These are phyloP conservation scores for Euphrasia arctica DNA, from an alignment of 305 asterid species.

Conservation along the genomic window DNA sequence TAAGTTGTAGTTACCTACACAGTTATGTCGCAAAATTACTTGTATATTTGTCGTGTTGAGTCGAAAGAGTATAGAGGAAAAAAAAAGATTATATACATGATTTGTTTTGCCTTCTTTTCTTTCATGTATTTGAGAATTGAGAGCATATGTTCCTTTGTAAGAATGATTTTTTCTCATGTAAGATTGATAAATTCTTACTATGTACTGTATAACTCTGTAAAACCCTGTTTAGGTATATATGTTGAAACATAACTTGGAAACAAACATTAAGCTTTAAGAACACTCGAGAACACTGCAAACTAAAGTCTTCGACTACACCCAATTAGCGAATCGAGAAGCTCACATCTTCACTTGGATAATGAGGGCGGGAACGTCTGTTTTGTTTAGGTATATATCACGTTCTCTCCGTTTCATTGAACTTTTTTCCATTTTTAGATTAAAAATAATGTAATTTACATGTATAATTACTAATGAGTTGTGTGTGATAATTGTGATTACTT, in stretches of 20 bases:
- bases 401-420: too few species aligned
- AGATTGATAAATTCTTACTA: not conserved
- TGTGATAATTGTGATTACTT: too few species aligned
- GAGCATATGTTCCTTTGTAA: not conserved
- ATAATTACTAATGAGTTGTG: too few species aligned
- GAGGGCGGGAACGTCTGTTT: too few species aligned
- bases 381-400: too few species aligned
- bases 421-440: too few species aligned
- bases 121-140: not conserved
- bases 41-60: constrained; percentile 1
- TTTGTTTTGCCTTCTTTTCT: constrained; percentile 6
- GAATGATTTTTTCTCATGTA: too few species aligned
- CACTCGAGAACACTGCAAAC: too few species aligned
- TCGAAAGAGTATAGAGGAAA: constrained; percentile 13
- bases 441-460: too few species aligned
- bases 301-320: too few species aligned
- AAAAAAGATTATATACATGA: not conserved
- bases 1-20: constrained; percentile 1
- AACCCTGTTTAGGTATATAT: constrained; percentile 12
- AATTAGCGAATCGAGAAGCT: too few species aligned
- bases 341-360: too few species aligned
- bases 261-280: constrained; percentile 19
- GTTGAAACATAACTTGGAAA: not conserved
- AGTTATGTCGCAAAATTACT: not conserved
- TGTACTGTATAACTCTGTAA: constrained; percentile 16